Evolutionary conservation across 305 asterid species (phyloP).

Genomic region (Fraxinus paxiana): DNA sequence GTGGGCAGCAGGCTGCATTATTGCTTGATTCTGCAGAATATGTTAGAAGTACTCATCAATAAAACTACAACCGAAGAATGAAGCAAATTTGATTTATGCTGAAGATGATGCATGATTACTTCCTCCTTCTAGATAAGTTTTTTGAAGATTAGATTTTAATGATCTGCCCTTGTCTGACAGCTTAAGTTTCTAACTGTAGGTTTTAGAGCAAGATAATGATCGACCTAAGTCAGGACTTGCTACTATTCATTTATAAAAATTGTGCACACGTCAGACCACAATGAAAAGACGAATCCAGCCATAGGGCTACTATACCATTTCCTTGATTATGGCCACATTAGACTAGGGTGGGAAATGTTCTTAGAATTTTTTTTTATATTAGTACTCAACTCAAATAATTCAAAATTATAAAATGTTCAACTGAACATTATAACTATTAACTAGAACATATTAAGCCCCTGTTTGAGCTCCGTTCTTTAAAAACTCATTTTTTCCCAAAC

Average conservation of each 20-base stretch:
- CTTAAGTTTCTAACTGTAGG: not conserved
- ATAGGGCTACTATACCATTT: not conserved
- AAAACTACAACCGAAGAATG: not conserved
- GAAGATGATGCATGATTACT: not conserved
- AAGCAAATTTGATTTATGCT: not conserved
- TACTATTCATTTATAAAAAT: not conserved
- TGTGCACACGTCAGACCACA: not conserved
- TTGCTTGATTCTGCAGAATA: conserved; percentile 40
- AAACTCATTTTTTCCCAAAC: not conserved
- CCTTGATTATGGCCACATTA: not conserved
- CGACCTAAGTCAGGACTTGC: not conserved
- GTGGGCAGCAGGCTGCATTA: conserved; percentile 17
- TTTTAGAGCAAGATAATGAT: not conserved
- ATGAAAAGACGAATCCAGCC: not conserved
- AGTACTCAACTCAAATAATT: not conserved
- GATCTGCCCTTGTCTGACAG: not conserved
- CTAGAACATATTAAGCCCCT: not conserved
- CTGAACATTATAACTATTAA: not conserved
- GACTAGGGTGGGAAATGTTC: not conserved
- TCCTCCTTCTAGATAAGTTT: not conserved
- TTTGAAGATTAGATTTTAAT: not conserved
- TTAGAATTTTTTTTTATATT: not conserved
- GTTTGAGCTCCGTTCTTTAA: not conserved
- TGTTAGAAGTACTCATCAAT: not conserved
- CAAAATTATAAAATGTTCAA: not conserved